A percentile compares a stretch with the other conserved stretches of the same genome.
These are phyloP conservation scores for Boletus hoseneyae DNA, from an alignment of 1,284 basidiomycete species.

Conservation along the genomic window DNA sequence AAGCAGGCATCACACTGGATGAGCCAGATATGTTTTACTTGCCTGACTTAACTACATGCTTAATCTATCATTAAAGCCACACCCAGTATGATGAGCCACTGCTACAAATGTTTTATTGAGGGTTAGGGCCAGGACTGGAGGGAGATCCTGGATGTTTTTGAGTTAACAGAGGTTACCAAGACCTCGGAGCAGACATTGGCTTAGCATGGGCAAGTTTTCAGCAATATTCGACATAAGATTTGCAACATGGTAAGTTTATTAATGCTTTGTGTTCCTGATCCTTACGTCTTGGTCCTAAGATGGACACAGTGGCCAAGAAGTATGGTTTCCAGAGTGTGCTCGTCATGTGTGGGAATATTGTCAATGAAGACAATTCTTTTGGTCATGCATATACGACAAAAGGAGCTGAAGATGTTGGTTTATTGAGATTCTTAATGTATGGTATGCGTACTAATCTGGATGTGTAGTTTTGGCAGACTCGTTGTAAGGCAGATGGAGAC, in stretches of 20 bases:
- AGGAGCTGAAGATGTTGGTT: not conserved
- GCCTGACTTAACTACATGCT: not conserved
- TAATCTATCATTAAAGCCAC: not conserved
- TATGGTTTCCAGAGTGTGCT: not conserved
- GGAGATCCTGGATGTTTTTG: not conserved
- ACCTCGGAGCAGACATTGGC: not conserved
- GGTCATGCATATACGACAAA: not conserved
- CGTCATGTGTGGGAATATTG: not conserved
- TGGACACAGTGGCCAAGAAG: not conserved
- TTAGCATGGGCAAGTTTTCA: not conserved
- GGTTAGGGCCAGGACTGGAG: not conserved
- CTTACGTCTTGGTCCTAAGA: not conserved
- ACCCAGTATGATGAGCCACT: not conserved
- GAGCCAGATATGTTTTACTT: not conserved
- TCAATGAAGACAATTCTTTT: not conserved
- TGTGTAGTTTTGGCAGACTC: not conserved
- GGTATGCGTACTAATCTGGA: not conserved
- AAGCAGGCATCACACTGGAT: not conserved
- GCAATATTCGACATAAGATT: not conserved
- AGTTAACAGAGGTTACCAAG: not conserved
- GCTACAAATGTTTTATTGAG: not conserved
- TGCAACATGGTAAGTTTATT: not conserved
- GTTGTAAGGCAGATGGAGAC: not conserved
- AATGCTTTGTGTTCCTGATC: not conserved
- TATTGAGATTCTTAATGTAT: too few relatives aligned